Conservation (phyloP, 192 early-diverging fungal genomes). For the Bifiguratus adelaidae region DNA sequence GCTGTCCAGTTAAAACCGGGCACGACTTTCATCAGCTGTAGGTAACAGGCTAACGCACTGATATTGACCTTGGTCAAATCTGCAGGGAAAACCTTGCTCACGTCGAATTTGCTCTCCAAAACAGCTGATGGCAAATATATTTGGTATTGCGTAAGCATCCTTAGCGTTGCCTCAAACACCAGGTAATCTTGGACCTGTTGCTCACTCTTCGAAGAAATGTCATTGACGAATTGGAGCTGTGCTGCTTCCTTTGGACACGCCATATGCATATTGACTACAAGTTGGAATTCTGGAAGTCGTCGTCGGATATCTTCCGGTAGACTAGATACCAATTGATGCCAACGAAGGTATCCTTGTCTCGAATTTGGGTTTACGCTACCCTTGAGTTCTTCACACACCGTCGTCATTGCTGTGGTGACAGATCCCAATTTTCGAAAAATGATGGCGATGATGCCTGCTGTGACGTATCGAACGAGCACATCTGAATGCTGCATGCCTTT, state of each 20-base stretch:
- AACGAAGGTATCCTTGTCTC: slow-evolving; percentile 8
- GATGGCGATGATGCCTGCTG: slow-evolving; percentile 38
- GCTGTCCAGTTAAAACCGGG: slow-evolving; percentile 65
- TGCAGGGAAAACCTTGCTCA: slow-evolving; percentile 58
- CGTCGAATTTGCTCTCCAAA: slow-evolving; percentile 61
- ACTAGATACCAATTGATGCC: slow-evolving; percentile 11
- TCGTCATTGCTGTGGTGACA: not conserved
- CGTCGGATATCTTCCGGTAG: slow-evolving; percentile 47
- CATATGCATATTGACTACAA: slow-evolving; percentile 37
- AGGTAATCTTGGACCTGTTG: slow-evolving; percentile 23
- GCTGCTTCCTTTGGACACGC: too few relatives aligned
- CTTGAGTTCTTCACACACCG: not conserved
- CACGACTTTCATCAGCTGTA: slow-evolving; percentile 45
- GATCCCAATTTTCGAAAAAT: slow-evolving; percentile 47
- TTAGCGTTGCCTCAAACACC: slow-evolving; percentile 40
- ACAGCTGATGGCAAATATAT: slow-evolving; percentile 48
- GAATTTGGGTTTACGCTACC: too few relatives aligned
- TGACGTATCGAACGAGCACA: slow-evolving; percentile 50
- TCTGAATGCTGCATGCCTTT: slow-evolving; percentile 57
- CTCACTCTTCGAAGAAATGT: too few relatives aligned
- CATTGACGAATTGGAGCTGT: too few relatives aligned
- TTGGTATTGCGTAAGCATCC: slow-evolving; percentile 57
- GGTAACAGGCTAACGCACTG: slow-evolving; percentile 42
- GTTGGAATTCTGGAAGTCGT: slow-evolving; percentile 61
- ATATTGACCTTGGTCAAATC: slow-evolving; percentile 40